A percentile compares a stretch with the other conserved stretches of the same genome.
Evolutionary conservation across 768 basidiomycete species (phyloP).

Genomic region (Polyporus arcularius): DNA sequence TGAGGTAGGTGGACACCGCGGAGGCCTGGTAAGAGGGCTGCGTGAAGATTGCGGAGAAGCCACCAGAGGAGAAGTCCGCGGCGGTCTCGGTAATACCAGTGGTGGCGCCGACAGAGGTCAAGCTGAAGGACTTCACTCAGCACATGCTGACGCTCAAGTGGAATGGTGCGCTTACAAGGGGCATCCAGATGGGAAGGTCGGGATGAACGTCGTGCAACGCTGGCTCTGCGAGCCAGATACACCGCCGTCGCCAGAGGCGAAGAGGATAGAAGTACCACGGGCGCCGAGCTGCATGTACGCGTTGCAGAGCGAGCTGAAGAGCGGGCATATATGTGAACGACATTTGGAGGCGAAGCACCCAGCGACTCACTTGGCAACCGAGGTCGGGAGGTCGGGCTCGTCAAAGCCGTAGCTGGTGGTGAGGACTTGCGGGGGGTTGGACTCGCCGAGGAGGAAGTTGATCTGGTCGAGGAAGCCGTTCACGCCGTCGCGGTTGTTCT

Average conservation of each 20-base stretch:
- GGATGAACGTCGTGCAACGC: conserved; percentile 33
- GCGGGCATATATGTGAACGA: not conserved
- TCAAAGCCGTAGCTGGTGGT: conserved; percentile 37
- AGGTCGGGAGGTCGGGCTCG: conserved; percentile 27
- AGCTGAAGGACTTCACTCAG: conserved; percentile 18
- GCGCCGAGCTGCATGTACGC: conserved; percentile 39
- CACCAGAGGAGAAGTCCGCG: conserved; percentile 36
- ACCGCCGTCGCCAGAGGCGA: conserved; percentile 41
- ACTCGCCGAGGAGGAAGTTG: conserved; percentile 27
- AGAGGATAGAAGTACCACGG: conserved; percentile 38
- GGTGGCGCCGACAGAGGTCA: conserved; percentile 40
- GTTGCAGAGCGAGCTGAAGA: conserved; percentile 34
- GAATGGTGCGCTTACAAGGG: conserved; percentile 30
- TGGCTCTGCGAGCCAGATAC: conserved; percentile 33
- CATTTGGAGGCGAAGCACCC: too few species aligned
- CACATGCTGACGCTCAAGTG: not conserved
- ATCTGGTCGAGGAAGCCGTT: conserved; percentile 36
- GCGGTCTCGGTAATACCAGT: conserved; percentile 31
- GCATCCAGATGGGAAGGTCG: conserved; percentile 38
- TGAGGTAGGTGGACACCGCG: conserved; percentile 40
- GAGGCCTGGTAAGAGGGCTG: conserved; percentile 39
- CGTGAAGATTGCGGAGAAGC: conserved; percentile 37
- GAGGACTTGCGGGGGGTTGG: conserved; percentile 31
- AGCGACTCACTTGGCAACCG: conserved; percentile 2
- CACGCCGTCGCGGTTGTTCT: conserved; percentile 29